These are phyloP conservation scores for Petunia axillaris DNA, from an alignment of 257 asterid genomes.

Conservation along the genomic window DNA sequence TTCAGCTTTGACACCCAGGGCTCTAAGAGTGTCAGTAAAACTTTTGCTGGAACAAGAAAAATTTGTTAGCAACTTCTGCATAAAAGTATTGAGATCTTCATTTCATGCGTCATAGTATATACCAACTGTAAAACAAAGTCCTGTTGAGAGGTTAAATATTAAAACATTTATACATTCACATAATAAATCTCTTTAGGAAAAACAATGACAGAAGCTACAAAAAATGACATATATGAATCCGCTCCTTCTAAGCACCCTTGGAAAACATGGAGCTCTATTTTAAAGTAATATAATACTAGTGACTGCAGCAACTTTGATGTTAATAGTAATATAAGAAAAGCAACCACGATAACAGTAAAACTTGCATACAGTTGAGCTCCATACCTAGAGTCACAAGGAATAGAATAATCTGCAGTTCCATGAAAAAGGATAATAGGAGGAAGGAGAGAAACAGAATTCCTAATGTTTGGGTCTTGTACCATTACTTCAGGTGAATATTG, in stretches of 20 bases:
- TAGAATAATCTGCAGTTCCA: constrained; percentile 89
- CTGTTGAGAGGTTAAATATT: too few species aligned
- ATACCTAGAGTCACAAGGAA: constrained; percentile 82
- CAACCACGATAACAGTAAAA: too few species aligned
- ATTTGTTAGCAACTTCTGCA: background rate
- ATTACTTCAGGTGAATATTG: constrained; percentile 75
- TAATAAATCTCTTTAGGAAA: too few species aligned
- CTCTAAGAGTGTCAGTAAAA: constrained; percentile 72
- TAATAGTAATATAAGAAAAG: too few species aligned
- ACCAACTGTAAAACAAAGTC: too few species aligned
- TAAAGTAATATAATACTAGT: too few species aligned
- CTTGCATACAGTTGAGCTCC: background rate
- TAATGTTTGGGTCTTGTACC: constrained; percentile 59
- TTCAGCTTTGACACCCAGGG: constrained; percentile 77
- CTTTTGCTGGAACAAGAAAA: constrained; percentile 51
- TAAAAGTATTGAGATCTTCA: background rate
- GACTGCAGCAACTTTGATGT: background rate
- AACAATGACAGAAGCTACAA: too few species aligned
- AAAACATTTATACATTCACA: too few species aligned
- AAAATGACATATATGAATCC: too few species aligned
- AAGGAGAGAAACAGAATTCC: constrained; percentile 60
- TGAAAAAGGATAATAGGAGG: constrained; percentile 86
- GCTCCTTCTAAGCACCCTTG: too few species aligned
- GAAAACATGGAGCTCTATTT: too few species aligned
- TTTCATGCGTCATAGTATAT: background rate